These are phyloP conservation scores for Wallacemonas rigidus DNA, from an alignment of 208 protist genomes.

Conservation along the genomic window DNA sequence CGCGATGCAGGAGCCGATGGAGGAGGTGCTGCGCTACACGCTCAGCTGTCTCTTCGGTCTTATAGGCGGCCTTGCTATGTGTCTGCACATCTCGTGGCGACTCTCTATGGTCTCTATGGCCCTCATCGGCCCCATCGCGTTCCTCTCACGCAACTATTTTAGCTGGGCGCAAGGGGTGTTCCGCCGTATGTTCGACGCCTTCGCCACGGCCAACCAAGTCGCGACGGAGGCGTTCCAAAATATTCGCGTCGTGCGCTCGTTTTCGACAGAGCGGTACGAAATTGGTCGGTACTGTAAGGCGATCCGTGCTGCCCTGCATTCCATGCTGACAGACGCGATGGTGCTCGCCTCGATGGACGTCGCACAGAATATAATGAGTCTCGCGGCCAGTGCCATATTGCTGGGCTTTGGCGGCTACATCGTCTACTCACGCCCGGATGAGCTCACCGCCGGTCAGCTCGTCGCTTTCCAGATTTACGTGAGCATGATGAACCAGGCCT, in stretches of 20 bases:
- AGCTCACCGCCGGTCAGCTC: conserved; percentile 17
- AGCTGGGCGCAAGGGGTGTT: not conserved
- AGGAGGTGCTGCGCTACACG: not conserved
- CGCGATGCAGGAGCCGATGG: conserved; percentile 13
- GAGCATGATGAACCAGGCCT: conserved; percentile 20
- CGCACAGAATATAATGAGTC: not conserved
- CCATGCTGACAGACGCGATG: not conserved
- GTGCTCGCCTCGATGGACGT: not conserved
- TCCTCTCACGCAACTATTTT: conserved; percentile 13
- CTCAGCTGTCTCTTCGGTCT: conserved; percentile 9
- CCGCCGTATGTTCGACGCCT: conserved; percentile 17
- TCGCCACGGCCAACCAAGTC: conserved; percentile 15
- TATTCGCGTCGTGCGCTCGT: conserved; percentile 22
- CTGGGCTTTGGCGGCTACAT: conserved; percentile 22
- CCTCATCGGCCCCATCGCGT: conserved; percentile 15
- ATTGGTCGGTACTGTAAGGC: not conserved
- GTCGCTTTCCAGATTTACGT: conserved; percentile 19
- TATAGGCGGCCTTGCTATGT: conserved; percentile 16
- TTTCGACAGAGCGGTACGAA: conserved; percentile 21
- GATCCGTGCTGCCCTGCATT: conserved; percentile 6
- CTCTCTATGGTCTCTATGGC: conserved; percentile 15
- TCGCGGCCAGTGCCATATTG: conserved; percentile 3
- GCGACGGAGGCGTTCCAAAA: conserved; percentile 26
- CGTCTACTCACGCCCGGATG: conserved; percentile 5
- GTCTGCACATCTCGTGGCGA: conserved; percentile 6